Evolutionary conservation across 441 rosid species (phyloP).

Genomic region (Mallotus japonicus): DNA sequence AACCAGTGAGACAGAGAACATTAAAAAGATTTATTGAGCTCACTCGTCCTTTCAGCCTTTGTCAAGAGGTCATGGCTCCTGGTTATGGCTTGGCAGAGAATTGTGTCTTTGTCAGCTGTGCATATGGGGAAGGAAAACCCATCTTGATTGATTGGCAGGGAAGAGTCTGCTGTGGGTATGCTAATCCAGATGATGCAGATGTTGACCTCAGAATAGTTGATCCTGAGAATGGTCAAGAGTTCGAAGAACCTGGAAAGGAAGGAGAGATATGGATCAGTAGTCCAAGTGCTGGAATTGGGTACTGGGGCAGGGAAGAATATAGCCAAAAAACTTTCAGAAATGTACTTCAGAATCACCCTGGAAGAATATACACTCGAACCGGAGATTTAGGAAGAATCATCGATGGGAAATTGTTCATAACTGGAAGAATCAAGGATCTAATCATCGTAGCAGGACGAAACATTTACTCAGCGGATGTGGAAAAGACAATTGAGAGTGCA

Average conservation of each 20-base stretch:
- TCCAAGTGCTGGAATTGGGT: conserved; percentile 64
- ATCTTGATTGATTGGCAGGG: conserved; percentile 70
- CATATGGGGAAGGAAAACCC: conserved; percentile 59
- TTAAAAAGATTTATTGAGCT: conserved; percentile 56
- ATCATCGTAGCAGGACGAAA: conserved; percentile 73
- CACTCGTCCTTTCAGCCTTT: conserved; percentile 53
- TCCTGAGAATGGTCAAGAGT: conserved; percentile 45
- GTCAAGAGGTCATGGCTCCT: conserved; percentile 69
- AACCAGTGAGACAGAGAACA: conserved; percentile 67
- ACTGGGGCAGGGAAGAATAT: conserved; percentile 64
- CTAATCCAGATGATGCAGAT: conserved; percentile 36
- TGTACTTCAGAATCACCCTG: conserved; percentile 38
- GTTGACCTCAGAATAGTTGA: conserved; percentile 55
- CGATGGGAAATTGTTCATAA: conserved; percentile 58
- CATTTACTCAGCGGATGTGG: conserved; percentile 68
- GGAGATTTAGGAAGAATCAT: conserved; percentile 69
- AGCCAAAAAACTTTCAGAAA: conserved; percentile 53
- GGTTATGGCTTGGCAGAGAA: conserved; percentile 83
- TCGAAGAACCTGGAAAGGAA: conserved; percentile 50
- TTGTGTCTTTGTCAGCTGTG: conserved; percentile 72
- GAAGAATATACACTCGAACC: conserved; percentile 55
- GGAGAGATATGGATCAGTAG: conserved; percentile 78
- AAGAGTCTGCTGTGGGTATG: conserved; percentile 66
- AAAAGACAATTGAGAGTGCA: conserved; percentile 64
- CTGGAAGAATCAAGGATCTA: conserved; percentile 80